These are phyloP conservation scores for Nannochloropsis gaditana DNA, from an alignment of 108 stramenopile genomes.

Conservation along the genomic window DNA sequence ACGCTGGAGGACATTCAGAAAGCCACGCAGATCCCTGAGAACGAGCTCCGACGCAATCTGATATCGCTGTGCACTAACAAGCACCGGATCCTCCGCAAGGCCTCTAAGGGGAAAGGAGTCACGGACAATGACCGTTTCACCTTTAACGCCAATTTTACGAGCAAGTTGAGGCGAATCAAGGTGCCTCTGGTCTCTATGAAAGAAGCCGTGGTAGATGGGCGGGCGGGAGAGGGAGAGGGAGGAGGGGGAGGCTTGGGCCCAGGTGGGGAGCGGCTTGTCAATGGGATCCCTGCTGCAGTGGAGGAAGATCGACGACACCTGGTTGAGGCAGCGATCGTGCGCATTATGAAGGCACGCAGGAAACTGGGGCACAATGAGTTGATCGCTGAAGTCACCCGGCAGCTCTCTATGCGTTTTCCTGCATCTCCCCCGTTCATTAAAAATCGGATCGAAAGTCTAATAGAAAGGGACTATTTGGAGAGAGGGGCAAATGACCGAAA, in stretches of 20 bases:
- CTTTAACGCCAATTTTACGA: conserved; percentile 78
- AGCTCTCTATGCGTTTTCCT: conserved; percentile 70
- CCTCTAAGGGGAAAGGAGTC: conserved; percentile 81
- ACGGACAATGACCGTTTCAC: conserved; percentile 74
- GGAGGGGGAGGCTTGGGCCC: not conserved
- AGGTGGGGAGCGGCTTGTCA: not conserved
- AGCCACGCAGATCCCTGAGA: conserved; percentile 75
- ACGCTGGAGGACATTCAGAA: conserved; percentile 72
- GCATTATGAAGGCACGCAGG: conserved; percentile 95
- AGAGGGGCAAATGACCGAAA: conserved; percentile 72
- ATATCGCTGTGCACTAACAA: conserved; percentile 91
- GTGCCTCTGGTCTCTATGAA: conserved; percentile 84
- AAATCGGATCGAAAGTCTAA: conserved; percentile 88
- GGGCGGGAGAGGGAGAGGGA: conserved; percentile 21
- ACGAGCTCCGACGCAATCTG: conserved; percentile 82
- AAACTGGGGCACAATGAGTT: conserved; percentile 78
- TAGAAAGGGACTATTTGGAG: conserved; percentile 94
- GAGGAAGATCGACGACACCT: conserved; percentile 80
- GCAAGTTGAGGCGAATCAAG: conserved; percentile 76
- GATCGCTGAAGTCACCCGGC: conserved; percentile 74
- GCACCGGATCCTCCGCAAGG: conserved; percentile 80
- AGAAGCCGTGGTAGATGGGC: conserved; percentile 56
- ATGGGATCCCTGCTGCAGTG: conserved; percentile 57
- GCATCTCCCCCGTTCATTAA: conserved; percentile 85
- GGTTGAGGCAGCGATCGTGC: conserved; percentile 83